Percentiles rank a stretch among this genome's conserved stretches.
Conservation (phyloP, 148 eudicot species). For the Heliosperma pusillum region DNA sequence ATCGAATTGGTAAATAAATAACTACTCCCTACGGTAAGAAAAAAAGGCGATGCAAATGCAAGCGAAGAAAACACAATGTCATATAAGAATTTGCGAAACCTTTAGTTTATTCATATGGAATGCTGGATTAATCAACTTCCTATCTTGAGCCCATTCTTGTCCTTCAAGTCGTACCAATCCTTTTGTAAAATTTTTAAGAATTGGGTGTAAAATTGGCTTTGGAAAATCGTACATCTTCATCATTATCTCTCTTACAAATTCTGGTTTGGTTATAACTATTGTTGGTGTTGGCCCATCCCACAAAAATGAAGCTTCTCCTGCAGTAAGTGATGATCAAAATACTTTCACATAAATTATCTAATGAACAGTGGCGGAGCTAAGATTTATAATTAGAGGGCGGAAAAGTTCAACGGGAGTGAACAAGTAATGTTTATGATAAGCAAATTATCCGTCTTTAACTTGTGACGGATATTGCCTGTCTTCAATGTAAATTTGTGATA, state of each 20-base stretch:
- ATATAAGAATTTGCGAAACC: constrained; percentile 6
- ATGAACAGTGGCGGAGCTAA: no score
- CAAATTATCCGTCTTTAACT: no score
- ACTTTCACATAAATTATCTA: no score
- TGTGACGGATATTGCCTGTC: no score
- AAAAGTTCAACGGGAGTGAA: no score
- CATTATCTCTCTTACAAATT: constrained; percentile 22
- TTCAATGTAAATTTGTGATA: no score
- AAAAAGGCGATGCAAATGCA: no score
- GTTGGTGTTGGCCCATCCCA: constrained; percentile 28
- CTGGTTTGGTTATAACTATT: constrained; percentile 22
- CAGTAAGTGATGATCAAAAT: no score
- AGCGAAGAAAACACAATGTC: background rate
- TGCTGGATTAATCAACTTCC: constrained; percentile 33
- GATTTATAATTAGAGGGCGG: no score
- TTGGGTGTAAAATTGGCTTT: constrained; percentile 14
- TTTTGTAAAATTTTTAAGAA: constrained; percentile 13
- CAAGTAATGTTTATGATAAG: no score
- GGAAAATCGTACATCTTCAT: constrained; percentile 22
- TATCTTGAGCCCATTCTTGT: constrained; percentile 35
- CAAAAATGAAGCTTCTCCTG: constrained; percentile 18
- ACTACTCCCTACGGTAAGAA: no score
- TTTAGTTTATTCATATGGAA: constrained; percentile 28
- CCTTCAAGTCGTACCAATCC: constrained; percentile 27
- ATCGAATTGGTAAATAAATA: no score